Evolutionary conservation across 2,329 filamentous ascomycete genomes (phyloP).

Genomic region (Phaeosphaeriaceae sp.): DNA sequence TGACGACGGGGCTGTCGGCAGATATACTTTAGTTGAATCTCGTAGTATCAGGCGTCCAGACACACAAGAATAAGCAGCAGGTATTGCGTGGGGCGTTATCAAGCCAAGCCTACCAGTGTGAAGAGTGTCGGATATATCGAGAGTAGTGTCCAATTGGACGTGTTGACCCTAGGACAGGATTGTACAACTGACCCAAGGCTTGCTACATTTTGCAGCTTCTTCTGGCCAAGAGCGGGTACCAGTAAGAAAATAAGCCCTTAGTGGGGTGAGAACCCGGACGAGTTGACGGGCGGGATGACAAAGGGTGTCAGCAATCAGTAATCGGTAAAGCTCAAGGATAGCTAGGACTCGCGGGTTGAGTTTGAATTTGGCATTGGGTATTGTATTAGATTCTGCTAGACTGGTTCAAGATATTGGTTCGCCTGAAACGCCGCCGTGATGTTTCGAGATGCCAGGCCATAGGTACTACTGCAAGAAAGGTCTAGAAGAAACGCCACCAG

Average conservation of each 20-base stretch:
- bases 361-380: conserved; percentile 10
- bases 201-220: not conserved
- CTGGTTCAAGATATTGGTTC: not conserved
- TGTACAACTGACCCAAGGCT: not conserved
- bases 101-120: not conserved
- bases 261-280: not conserved
- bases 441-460: conserved; percentile 3
- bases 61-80: too few relatives aligned
- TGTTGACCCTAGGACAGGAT: not conserved
- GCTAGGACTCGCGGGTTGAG: not conserved
- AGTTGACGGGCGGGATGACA: too few relatives aligned
- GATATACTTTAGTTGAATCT: too few relatives aligned
- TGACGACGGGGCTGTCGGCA: too few relatives aligned
- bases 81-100: not conserved
- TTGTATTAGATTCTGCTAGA: conserved; percentile 5
- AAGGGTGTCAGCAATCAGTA: not conserved
- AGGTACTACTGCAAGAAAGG: not conserved
- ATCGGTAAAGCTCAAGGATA: not conserved
- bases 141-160: not conserved
- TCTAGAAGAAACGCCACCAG: conserved; percentile 90
- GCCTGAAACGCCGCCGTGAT: conserved; percentile 6
- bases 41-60: too few relatives aligned
- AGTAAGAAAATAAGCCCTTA: not conserved
- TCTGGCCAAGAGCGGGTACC: not conserved
- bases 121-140: too few relatives aligned